Conservation (phyloP, 2,329 filamentous ascomycete species). For the Phaeophleospora eucalypticola region DNA sequence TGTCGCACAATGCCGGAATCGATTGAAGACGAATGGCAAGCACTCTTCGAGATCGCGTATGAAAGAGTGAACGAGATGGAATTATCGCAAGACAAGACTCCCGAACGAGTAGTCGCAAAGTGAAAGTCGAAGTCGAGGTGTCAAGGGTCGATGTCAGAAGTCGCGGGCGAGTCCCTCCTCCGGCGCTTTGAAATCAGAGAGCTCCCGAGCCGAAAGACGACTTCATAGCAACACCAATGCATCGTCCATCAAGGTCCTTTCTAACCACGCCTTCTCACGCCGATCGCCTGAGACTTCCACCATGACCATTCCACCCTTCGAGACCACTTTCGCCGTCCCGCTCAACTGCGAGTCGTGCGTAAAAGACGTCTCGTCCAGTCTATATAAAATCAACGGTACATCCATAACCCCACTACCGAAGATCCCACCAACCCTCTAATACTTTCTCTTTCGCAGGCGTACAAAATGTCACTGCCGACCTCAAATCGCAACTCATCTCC, state of each 20-base stretch:
- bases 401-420: too few relatives aligned
- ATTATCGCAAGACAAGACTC: background rate
- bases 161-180: background rate
- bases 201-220: background rate
- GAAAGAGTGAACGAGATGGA: background rate
- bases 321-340: slow-evolving; percentile 94
- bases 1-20: background rate
- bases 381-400: slow-evolving; percentile 67
- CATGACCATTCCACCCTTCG: slow-evolving; percentile 35
- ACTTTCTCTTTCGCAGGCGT: slow-evolving; percentile 48
- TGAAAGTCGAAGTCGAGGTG: background rate
- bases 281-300: background rate
- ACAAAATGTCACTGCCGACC: slow-evolving; percentile 73
- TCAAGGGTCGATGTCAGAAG: background rate
- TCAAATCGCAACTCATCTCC: slow-evolving; percentile 77
- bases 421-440: background rate
- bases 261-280: background rate
- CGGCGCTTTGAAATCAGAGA: background rate
- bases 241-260: background rate
- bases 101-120: background rate
- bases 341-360: slow-evolving; percentile 88
- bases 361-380: slow-evolving; percentile 74
- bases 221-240: background rate
- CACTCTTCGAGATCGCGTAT: too few relatives aligned
- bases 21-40: too few relatives aligned